Conservation (phyloP, 805 yeast species). For the Teunomyces tritomae region DNA sequence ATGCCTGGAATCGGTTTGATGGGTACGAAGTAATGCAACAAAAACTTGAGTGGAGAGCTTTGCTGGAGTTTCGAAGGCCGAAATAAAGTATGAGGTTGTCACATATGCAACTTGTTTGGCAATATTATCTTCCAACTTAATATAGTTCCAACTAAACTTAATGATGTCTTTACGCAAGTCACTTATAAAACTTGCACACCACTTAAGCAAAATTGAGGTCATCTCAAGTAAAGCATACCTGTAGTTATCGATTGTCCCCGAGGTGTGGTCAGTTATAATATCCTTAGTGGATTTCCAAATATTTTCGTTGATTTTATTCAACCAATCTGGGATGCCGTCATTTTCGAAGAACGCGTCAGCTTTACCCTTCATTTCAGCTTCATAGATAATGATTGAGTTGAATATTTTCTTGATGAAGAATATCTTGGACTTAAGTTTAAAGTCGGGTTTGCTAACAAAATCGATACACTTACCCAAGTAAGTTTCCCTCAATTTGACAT, state of each 20-base stretch:
- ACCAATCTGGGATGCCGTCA: conserved; percentile 52
- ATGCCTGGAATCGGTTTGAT: conserved; percentile 78
- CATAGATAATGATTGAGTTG: conserved; percentile 63
- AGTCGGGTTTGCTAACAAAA: conserved; percentile 44
- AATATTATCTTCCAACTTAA: conserved; percentile 82
- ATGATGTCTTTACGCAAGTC: conserved; percentile 79
- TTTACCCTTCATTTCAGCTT: conserved; percentile 49
- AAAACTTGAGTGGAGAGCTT: conserved; percentile 89
- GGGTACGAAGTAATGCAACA: conserved; percentile 81
- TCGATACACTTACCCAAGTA: conserved; percentile 54
- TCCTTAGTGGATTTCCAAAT: conserved; percentile 73
- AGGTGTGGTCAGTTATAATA: conserved; percentile 47
- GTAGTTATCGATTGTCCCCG: conserved; percentile 71
- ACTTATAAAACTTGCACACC: conserved; percentile 57
- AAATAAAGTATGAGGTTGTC: conserved; percentile 79
- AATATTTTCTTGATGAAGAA: conserved; percentile 57
- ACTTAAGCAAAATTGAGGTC: conserved; percentile 71
- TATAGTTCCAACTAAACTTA: conserved; percentile 91
- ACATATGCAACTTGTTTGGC: conserved; percentile 93
- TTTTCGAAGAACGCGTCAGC: conserved; percentile 45
- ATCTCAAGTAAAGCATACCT: conserved; percentile 77
- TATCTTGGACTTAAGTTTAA: conserved; percentile 51
- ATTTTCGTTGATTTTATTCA: conserved; percentile 55
- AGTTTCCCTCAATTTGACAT: conserved; percentile 44
- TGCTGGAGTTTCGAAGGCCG: conserved; percentile 83